Base-by-base conservation (phyloP, 495 filamentous ascomycete species). In the Hypoxylon intermedium region DNA sequence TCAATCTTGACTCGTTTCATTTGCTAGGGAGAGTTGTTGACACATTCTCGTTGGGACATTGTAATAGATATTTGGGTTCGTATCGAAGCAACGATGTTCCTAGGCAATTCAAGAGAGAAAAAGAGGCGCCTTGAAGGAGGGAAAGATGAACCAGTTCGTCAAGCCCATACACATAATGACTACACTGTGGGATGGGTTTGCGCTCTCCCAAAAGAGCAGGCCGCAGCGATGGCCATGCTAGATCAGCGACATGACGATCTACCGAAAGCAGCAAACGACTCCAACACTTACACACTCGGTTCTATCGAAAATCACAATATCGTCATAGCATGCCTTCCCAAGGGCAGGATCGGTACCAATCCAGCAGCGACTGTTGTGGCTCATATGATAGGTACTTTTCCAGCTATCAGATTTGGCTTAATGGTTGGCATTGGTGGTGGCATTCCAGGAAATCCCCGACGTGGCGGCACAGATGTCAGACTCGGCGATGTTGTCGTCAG, bases 161-260 rank as follows among this genome's bases (percentile, higher is more conserved):
- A 5, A 37, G 15, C n/a, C 34, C n/a, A 11, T 11, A 37, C 13
- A 12, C 3, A 15, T 37, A 15, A 36, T 58, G 75, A 81, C 13
- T 85, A 82, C 54, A 77, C 72, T 1, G 72, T 85, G 2, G 82
- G 76, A 33, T 82, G 77, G 77, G 75, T 85, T 24, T 82, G 75
- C 51, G 75, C 80, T 1, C 60, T 85, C 3, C 44, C 67, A 6
- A 59, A 67, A n/a, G 82, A 85, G 60, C 53, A 67, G 6, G 67
- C 76, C 5, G 83, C 81, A 1, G 81, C 77, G 0, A 37, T 26
- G 9, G 28, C 16, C 6, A 55, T 55, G 52, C 30, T 55, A 2
- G 52, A 55, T 18, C 24, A 46, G 5, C 18, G 11, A 21, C 52
- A 55, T 43, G 23, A 21, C 63, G 67, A 19, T 75, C 80, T 65